Percentiles rank a stretch among this genome's conserved stretches.
These are phyloP conservation scores for Sporothrix phasma DNA, from an alignment of 2,329 filamentous ascomycete species.

Conservation along the genomic window DNA sequence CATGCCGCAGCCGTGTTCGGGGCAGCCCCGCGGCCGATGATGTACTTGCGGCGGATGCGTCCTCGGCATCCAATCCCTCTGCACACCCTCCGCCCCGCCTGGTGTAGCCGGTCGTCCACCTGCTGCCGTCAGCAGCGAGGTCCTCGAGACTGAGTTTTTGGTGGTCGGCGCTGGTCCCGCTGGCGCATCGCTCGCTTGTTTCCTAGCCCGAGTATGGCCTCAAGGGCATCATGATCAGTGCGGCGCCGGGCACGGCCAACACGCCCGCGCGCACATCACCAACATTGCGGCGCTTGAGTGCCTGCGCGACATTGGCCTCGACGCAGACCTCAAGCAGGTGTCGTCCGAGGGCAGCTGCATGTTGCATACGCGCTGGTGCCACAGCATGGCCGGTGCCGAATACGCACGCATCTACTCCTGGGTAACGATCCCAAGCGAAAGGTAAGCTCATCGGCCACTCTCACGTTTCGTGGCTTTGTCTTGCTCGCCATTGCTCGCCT, in stretches of 20 bases:
- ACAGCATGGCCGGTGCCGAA: constrained; percentile 43
- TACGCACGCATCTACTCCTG: constrained; percentile 41
- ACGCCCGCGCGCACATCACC: constrained; percentile 52
- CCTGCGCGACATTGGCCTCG: constrained; percentile 41
- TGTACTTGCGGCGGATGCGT: neutral
- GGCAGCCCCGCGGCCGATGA: neutral
- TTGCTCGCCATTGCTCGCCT: too few relatives aligned
- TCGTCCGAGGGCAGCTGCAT: constrained; percentile 33
- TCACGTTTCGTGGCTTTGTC: too few relatives aligned
- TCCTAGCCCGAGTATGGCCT: constrained; percentile 41
- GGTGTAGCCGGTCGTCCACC: neutral
- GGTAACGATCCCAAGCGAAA: constrained; percentile 34
- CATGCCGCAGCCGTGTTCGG: neutral
- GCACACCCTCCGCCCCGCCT: neutral
- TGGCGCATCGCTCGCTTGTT: constrained; percentile 44
- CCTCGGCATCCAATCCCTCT: neutral
- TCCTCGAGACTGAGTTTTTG: constrained; percentile 35
- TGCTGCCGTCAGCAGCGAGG: neutral
- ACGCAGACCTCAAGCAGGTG: constrained; percentile 30
- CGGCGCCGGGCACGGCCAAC: constrained; percentile 39
- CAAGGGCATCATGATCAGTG: constrained; percentile 43
- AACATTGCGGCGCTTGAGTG: constrained; percentile 43
- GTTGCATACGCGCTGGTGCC: constrained; percentile 42
- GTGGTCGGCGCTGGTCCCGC: constrained; percentile 45
- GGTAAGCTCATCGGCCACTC: neutral